Conservation (phyloP, 305 asterid species). For the Solanum aculeatissimum region DNA sequence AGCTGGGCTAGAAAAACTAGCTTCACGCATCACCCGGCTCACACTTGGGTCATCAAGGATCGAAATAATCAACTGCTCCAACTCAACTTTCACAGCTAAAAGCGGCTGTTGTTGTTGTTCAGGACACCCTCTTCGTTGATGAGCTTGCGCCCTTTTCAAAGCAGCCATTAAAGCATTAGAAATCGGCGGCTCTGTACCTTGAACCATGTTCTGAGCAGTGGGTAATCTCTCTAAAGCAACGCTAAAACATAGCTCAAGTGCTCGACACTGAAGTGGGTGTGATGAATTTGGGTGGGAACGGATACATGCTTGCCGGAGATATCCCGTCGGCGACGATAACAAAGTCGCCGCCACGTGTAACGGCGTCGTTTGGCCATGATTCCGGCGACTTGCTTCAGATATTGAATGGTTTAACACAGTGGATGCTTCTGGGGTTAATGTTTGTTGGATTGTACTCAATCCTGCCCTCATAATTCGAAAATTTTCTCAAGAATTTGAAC, state of each 20-base stretch:
- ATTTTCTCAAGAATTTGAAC: not conserved
- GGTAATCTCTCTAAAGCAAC: slow-evolving; percentile 81
- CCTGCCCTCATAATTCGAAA: slow-evolving; percentile 60
- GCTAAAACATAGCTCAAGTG: slow-evolving; percentile 86
- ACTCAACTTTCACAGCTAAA: slow-evolving; percentile 83
- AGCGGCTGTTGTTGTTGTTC: slow-evolving; percentile 94
- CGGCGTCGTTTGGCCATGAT: slow-evolving; percentile 91
- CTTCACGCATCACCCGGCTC: slow-evolving; percentile 93
- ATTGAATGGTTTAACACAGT: slow-evolving; percentile 65
- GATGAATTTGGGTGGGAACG: slow-evolving; percentile 88
- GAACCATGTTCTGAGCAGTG: slow-evolving; percentile 41
- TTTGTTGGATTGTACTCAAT: slow-evolving; percentile 71
- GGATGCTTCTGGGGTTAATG: slow-evolving; percentile 79
- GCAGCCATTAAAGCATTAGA: slow-evolving; percentile 93
- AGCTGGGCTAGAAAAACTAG: slow-evolving; percentile 84
- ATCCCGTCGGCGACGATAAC: slow-evolving; percentile 58
- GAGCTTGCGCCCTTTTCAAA: slow-evolving; percentile 83
- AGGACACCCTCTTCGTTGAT: slow-evolving; percentile 89
- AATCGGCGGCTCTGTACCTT: slow-evolving; percentile 56
- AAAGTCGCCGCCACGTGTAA: slow-evolving; percentile 92
- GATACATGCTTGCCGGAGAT: slow-evolving; percentile 69
- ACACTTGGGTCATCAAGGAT: slow-evolving; percentile 93
- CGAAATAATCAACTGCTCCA: slow-evolving; percentile 81
- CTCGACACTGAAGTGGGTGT: slow-evolving; percentile 94
- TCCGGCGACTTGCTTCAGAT: slow-evolving; percentile 66